phyloP scores from a whole-genome alignment of 2,329 filamentous ascomycete genomes.

The Dactylellina sp. region DNA sequence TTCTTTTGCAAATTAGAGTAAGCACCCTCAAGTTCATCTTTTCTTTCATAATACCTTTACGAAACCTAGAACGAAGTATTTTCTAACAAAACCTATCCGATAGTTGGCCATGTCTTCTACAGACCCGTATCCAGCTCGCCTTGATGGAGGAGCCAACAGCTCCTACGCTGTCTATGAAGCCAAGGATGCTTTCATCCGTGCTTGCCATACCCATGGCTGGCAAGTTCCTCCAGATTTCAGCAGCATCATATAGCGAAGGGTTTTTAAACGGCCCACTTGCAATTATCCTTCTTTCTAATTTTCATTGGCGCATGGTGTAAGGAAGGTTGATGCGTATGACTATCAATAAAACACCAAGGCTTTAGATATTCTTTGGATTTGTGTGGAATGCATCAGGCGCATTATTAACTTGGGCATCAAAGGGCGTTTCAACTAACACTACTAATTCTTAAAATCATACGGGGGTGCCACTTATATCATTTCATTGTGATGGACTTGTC shows the following conservation, averaged over 20 bases:
- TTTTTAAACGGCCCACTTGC: background rate
- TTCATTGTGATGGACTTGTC: background rate
- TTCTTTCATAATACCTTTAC: background rate
- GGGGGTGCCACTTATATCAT: slow-evolving; percentile 5
- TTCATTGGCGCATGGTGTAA: slow-evolving; percentile 16
- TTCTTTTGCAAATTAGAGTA: slow-evolving; percentile 77
- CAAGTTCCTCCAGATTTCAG: slow-evolving; percentile 73
- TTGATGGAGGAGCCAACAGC: slow-evolving; percentile 32
- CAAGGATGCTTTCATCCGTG: slow-evolving; percentile 77
- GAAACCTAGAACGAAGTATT: background rate
- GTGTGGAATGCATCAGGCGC: slow-evolving; percentile 12
- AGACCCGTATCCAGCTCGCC: slow-evolving; percentile 47
- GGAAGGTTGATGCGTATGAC: background rate
- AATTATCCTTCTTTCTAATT: background rate
- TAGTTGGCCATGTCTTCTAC: slow-evolving; percentile 71
- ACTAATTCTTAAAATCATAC: background rate
- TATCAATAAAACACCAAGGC: slow-evolving; percentile 3
- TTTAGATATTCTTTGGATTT: background rate
- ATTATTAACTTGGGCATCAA: slow-evolving; percentile 18
- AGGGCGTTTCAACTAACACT: slow-evolving; percentile 25
- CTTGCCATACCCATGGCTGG: slow-evolving; percentile 80
- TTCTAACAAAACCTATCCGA: slow-evolving; percentile 5
- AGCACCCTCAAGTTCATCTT: background rate
- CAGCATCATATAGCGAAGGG: slow-evolving; percentile 33
- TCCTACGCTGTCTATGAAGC: slow-evolving; percentile 78